These are phyloP conservation scores for Coemansia sp. DNA, from an alignment of 192 early-diverging fungal genomes.

Conservation along the genomic window DNA sequence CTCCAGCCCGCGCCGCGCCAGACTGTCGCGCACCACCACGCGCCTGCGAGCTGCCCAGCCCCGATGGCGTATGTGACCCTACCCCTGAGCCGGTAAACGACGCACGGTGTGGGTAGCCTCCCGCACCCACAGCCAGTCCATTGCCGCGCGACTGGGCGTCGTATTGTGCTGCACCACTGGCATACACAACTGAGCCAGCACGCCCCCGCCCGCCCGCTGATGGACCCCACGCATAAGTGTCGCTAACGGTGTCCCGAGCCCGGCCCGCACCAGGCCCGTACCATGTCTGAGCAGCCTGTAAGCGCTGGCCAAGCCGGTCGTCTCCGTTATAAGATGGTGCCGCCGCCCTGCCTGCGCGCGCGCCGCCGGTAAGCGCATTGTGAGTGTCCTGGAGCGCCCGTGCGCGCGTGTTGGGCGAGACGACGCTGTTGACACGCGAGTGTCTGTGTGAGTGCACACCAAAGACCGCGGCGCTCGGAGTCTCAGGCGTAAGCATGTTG, in stretches of 20 bases:
- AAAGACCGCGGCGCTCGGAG: slow-evolving; percentile 20
- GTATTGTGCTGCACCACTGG: slow-evolving; percentile 9
- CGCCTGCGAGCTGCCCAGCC: slow-evolving; percentile 23
- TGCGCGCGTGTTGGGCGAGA: slow-evolving; percentile 37
- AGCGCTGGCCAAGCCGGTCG: slow-evolving; percentile 9
- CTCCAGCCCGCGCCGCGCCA: slow-evolving; percentile 4
- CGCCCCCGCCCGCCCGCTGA: slow-evolving; percentile 22
- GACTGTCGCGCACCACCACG: slow-evolving; percentile 9
- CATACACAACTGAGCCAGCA: slow-evolving; percentile 32
- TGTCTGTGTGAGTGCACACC: slow-evolving; percentile 11
- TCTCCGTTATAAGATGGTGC: background rate
- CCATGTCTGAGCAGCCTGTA: slow-evolving; percentile 19
- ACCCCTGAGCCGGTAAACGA: slow-evolving; percentile 36
- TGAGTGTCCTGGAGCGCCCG: slow-evolving; percentile 37
- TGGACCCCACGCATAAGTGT: slow-evolving; percentile 41
- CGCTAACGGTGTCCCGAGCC: slow-evolving; percentile 27
- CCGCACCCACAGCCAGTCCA: slow-evolving; percentile 15
- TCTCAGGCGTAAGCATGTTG: slow-evolving; percentile 18
- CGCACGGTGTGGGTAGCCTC: slow-evolving; percentile 25
- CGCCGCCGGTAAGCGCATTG: slow-evolving; percentile 37
- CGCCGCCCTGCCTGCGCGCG: slow-evolving; percentile 6
- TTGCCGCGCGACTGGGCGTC: slow-evolving; percentile 18
- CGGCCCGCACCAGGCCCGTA: slow-evolving; percentile 1
- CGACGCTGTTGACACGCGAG: slow-evolving; percentile 37
- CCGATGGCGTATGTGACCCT: slow-evolving; percentile 24